Conservation (phyloP, 2,329 filamentous ascomycete species). For the Aspergillus oerlinghausenensis region DNA sequence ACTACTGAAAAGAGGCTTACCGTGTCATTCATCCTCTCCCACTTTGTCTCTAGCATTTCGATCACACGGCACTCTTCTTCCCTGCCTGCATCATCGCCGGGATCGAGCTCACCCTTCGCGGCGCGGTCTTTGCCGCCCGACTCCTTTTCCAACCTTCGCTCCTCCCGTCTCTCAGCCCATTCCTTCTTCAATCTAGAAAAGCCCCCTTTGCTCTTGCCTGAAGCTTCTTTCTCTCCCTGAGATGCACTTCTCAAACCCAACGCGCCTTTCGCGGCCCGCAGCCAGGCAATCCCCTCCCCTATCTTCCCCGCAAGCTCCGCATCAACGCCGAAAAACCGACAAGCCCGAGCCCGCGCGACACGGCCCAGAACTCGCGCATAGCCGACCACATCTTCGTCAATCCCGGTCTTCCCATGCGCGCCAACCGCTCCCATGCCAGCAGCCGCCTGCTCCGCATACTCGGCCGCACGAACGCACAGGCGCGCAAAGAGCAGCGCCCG, state of each 20-base stretch:
- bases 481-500: conserved; percentile 83
- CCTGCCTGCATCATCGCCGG: conserved; percentile 73
- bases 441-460: conserved; percentile 73
- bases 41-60: conserved; percentile 81
- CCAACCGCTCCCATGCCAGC: conserved; percentile 44
- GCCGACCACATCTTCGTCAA: conserved; percentile 62
- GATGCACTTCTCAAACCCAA: conserved; percentile 58
- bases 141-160: conserved; percentile 69
- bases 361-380: conserved; percentile 73
- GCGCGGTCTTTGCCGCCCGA: conserved; percentile 35
- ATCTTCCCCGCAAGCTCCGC: conserved; percentile 77
- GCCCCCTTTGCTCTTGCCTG: conserved; percentile 20
- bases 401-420: conserved; percentile 23
- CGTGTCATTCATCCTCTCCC: conserved; percentile 89
- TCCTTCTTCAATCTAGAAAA: conserved; percentile 63
- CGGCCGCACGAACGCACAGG: conserved; percentile 79
- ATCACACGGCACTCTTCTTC: conserved; percentile 80
- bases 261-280: conserved; percentile 70
- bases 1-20: conserved; percentile 46
- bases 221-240: conserved; percentile 44
- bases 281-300: conserved; percentile 82
- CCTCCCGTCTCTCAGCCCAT: conserved; percentile 72
- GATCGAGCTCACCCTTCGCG: conserved; percentile 29
- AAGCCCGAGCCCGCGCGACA: conserved; percentile 77
- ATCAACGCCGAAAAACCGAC: conserved; percentile 85